A percentile compares a stretch with the other conserved stretches of the same genome.
phyloP scores from a whole-genome alignment of 1,284 basidiomycete species.

The Polyporus tsugae region DNA sequence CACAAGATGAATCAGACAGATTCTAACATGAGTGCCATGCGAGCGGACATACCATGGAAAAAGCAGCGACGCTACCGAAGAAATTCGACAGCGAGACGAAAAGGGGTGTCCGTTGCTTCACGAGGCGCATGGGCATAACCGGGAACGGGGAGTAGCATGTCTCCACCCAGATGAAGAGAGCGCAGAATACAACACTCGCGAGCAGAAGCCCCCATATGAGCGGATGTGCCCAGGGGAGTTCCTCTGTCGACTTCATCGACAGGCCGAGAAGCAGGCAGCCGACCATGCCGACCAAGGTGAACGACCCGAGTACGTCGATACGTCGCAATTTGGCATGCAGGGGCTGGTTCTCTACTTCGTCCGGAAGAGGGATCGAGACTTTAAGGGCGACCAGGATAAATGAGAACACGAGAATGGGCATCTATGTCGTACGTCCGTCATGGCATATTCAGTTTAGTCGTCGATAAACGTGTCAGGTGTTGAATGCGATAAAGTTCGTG shows the following conservation, averaged over 20 bases:
- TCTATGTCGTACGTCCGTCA: conserved; percentile 48
- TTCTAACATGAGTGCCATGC: conserved; percentile 6
- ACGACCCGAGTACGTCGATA: conserved; percentile 85
- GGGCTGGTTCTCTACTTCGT: conserved; percentile 65
- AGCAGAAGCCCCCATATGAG: conserved; percentile 72
- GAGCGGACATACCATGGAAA: conserved; percentile 74
- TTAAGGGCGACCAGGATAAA: conserved; percentile 74
- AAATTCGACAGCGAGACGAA: conserved; percentile 86
- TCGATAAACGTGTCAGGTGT: conserved; percentile 24
- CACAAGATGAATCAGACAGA: conserved; percentile 21
- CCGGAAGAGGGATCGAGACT: conserved; percentile 74
- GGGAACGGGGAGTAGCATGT: conserved; percentile 78
- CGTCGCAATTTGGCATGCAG: conserved; percentile 72
- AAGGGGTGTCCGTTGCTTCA: conserved; percentile 79
- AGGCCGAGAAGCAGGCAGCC: conserved; percentile 80
- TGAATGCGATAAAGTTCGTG: conserved; percentile 25
- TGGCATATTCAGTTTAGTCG: conserved; percentile 12
- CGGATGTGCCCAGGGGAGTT: conserved; percentile 79
- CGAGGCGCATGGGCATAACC: conserved; percentile 84
- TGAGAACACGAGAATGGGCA: conserved; percentile 78
- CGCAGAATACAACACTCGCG: conserved; percentile 59
- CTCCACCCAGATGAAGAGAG: conserved; percentile 79
- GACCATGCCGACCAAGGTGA: conserved; percentile 79
- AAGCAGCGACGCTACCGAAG: conserved; percentile 76
- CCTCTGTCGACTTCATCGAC: conserved; percentile 84